Evolutionary conservation across 306 rosid genomes (phyloP), one percentile per base, ranked within the genome.

Genomic region (Crotalaria pallida): DNA sequence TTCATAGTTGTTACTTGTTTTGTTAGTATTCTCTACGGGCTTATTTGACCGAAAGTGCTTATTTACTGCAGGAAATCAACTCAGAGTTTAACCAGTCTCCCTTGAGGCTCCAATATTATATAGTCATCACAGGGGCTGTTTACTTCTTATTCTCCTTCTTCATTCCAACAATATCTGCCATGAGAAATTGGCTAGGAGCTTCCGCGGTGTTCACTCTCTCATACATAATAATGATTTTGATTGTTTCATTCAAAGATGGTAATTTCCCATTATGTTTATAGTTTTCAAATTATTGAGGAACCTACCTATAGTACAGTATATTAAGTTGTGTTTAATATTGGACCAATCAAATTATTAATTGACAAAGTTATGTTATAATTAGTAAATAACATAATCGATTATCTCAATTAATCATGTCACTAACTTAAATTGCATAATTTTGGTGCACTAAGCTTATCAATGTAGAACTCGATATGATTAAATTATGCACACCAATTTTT

Each of bases 81-180:
- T 75, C 87, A 21, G 87, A 77, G 36, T 76, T 87, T 8, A 71
- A 73, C 24, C 79, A 77, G 26, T 75, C 88, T 11, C 84, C 88
- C 1, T 23, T 84, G 72, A 82, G 92, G 51, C 85, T 87, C 2
- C 92, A 87, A 59, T 87, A 77, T 53, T 87, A 47, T 74, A 74
- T 87, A 69, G 48, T 66, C 4, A 56, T 80, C 6, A 84, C 88
- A 23, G 92, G 92, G 55, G 70, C 58, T 19, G 73, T 79, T 11
- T 87, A 84, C 75, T 65, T 80, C 59, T 0, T 72, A 3, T 87
- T 67, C 12, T 74, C 92, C 1, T 77, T 87, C 70, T 80, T 66
- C 67, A 59, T 77, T 23, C 88, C 92, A 53, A 87, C 92, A 47
- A 1, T 87, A 9, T 87, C 92, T 11, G 80, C 85, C 1, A 87